Evolutionary conservation across 805 yeast species (phyloP).

Genomic region (Ogataea nonfermentans): DNA sequence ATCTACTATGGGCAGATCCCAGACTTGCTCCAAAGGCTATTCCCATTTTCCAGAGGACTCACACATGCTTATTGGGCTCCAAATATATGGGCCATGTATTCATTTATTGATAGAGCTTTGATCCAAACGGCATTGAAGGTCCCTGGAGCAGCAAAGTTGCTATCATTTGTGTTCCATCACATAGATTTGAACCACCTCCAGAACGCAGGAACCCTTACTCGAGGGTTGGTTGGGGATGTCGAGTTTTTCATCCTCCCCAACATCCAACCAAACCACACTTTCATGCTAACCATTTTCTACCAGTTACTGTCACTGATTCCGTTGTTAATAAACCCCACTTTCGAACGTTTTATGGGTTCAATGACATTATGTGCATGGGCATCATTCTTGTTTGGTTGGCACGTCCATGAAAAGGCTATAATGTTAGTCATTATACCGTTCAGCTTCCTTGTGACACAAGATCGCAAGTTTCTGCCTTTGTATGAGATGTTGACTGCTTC

Average conservation of each 20-base stretch:
- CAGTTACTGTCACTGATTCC: constrained; percentile 79
- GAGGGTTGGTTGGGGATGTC: constrained; percentile 92
- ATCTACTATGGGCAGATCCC: constrained; percentile 57
- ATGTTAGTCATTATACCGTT: constrained; percentile 85
- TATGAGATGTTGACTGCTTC: constrained; percentile 72
- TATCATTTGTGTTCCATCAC: constrained; percentile 27
- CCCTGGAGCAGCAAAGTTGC: constrained; percentile 44
- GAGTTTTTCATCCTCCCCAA: constrained; percentile 78
- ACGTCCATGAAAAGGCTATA: constrained; percentile 98
- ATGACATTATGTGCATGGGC: constrained; percentile 88
- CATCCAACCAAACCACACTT: constrained; percentile 74
- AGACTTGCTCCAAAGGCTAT: constrained; percentile 64
- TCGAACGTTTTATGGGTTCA: constrained; percentile 76
- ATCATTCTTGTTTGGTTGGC: constrained; percentile 96
- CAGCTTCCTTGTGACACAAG: constrained; percentile 69
- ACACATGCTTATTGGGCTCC: constrained; percentile 99
- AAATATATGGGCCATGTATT: constrained; percentile 92
- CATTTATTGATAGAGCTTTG: constrained; percentile 72
- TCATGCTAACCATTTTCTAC: constrained; percentile 77
- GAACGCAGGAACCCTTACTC: constrained; percentile 42
- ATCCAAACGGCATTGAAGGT: constrained; percentile 42
- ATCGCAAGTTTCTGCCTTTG: constrained; percentile 66
- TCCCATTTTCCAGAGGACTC: constrained; percentile 92
- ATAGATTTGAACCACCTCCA: constrained; percentile 20
- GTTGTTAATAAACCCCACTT: constrained; percentile 65